Conservation (phyloP, 192 early-diverging fungal species). For the Phycomyces nitens region DNA sequence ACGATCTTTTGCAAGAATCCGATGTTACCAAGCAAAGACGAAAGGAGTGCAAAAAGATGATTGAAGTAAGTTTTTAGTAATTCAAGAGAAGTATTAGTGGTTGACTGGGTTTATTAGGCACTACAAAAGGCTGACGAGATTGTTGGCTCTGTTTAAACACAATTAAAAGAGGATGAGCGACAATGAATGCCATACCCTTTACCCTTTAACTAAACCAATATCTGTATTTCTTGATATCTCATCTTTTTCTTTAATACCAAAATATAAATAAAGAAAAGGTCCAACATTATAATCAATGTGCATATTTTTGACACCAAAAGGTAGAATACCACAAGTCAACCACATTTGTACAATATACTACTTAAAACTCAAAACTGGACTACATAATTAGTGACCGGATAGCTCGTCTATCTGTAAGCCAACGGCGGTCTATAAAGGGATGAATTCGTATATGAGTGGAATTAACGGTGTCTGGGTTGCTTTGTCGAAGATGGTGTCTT, state of each 20-base stretch:
- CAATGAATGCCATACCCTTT: no score
- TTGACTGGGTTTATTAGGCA: conserved; percentile 34
- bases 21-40: conserved; percentile 88
- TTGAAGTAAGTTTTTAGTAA: conserved; percentile 56
- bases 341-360: neutral
- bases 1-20: conserved; percentile 94
- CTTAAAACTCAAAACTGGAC: neutral
- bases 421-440: conserved; percentile 25
- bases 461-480: conserved; percentile 15
- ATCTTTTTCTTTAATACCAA: no score
- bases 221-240: no score
- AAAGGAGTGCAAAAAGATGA: conserved; percentile 98
- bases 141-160: conserved; percentile 32
- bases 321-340: neutral
- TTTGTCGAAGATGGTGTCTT: conserved; percentile 42
- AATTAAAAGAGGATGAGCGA: no score
- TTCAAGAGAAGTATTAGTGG: neutral
- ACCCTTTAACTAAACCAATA: no score
- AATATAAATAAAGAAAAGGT: no score
- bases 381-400: neutral
- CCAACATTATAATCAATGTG: no score
- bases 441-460: conserved; percentile 29
- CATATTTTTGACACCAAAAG: no score
- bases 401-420: neutral
- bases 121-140: conserved; percentile 82